Base-by-base conservation (phyloP, 2,329 filamentous ascomycete species). In the Claviceps pusilla region DNA sequence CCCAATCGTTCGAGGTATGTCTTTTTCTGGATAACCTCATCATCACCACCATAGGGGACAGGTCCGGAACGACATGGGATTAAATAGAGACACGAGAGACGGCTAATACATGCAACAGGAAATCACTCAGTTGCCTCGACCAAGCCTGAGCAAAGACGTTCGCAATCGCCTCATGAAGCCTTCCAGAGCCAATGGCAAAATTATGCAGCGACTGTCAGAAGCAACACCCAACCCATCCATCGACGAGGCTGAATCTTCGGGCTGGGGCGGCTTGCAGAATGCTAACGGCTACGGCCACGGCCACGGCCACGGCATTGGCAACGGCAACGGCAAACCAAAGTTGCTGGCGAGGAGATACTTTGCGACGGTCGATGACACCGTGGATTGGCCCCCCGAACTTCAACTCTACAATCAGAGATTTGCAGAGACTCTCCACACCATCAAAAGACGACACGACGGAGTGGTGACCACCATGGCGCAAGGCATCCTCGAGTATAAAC, bases 401-500 rank as follows among this genome's bases (percentile, higher is more conserved):
- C 83, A 90, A 60, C 85, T 95, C 58, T 97, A 96, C 76, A 98
- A 98, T 71, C 85, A 86, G 64, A 83, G 83, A 63, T 97, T 98
- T 65, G 83, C 89, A 50, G 82, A 90, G 68, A 89, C 87, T 4
- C 76, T 98, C 48, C 86, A 97, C 68, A 85, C 86, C 62, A 97
- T 98, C 74, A 98, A 98, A 76, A 78, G 90, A 68, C 79, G 93
- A 65, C 93, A 98, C 72, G 93, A 98, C 69, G 84, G 91, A 63
- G 93, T 98, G 58, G 93, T 98, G 50, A 98, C 93, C 19, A 98
- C 93, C 7, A 93, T 98, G 71, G 93, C 93, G 6, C 91, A 98
- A 71, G 93, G 93, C 57, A 96, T 98, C 61, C 79, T 97, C 56
- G 93, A 98, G 72, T 98, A 95, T 77, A 98, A 98, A 74, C 87